phyloP scores from a whole-genome alignment of 2,329 filamentous ascomycete genomes.

The Fusarium sp. region DNA sequence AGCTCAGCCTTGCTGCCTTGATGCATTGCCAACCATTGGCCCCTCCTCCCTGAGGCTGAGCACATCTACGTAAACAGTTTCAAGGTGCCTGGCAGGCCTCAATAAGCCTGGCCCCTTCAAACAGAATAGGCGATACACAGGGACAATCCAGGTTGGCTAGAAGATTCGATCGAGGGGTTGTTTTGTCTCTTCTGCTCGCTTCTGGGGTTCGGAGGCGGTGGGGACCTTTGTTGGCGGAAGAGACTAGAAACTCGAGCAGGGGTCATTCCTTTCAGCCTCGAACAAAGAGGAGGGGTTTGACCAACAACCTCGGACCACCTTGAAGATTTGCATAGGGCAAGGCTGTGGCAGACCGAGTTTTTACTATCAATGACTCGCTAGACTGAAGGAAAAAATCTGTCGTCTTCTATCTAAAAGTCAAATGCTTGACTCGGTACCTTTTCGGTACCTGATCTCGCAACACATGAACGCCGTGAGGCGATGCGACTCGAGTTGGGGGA shows the following conservation, averaged over 20 bases:
- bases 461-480: constrained; percentile 27
- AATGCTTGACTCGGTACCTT: constrained; percentile 28
- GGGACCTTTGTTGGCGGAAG: constrained; percentile 25
- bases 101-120: not conserved
- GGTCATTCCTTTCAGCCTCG: constrained; percentile 38
- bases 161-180: constrained; percentile 40
- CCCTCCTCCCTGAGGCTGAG: not conserved
- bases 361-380: constrained; percentile 18
- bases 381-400: constrained; percentile 5
- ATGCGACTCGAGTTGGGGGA: constrained; percentile 19
- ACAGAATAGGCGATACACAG: constrained; percentile 1
- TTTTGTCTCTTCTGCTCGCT: not conserved
- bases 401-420: not conserved
- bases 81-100: constrained; percentile 16
- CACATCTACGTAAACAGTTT: constrained; percentile 2
- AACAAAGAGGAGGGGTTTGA: constrained; percentile 15
- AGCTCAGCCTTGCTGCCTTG: constrained; percentile 28
- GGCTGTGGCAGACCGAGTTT: not conserved
- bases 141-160: constrained; percentile 29
- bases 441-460: constrained; percentile 37
- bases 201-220: constrained; percentile 30
- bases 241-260: constrained; percentile 35
- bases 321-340: not conserved
- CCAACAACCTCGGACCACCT: constrained; percentile 5
- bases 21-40: constrained; percentile 10